Conservation (phyloP, 306 rosid genomes). For the Mimosa pudica region DNA sequence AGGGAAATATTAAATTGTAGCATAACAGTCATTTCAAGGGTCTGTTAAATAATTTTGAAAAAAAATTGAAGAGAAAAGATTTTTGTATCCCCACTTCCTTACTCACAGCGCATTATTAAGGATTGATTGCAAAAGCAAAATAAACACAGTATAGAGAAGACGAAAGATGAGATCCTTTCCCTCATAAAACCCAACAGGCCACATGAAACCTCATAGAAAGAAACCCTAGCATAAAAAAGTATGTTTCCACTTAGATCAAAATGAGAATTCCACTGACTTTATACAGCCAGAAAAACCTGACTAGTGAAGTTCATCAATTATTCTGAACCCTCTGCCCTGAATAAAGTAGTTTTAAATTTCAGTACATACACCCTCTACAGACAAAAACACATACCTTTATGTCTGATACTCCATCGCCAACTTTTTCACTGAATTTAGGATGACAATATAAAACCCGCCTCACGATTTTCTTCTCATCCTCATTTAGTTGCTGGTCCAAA, state of each 20-base stretch:
- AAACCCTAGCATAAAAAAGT: neutral
- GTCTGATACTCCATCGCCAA: conserved; percentile 62
- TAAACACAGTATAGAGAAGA: neutral
- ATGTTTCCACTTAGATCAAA: neutral
- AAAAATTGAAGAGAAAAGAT: neutral
- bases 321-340: conserved; percentile 8
- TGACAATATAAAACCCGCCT: conserved; percentile 69
- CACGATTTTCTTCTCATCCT: conserved; percentile 58
- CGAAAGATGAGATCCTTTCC: neutral
- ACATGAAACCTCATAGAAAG: neutral
- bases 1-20: neutral
- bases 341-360: conserved; percentile 10
- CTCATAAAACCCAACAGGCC: neutral
- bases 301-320: neutral
- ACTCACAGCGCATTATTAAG: neutral
- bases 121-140: neutral
- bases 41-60: neutral
- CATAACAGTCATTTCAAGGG: conserved; percentile 4
- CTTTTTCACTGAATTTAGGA: conserved; percentile 61
- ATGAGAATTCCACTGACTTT: conserved; percentile 1
- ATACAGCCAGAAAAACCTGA: neutral
- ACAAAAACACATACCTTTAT: conserved; percentile 61
- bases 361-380: conserved; percentile 14
- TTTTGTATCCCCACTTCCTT: neutral
- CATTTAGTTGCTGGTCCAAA: conserved; percentile 56